These are phyloP conservation scores for Trametes cubensis DNA, from an alignment of 768 basidiomycete genomes.

Conservation along the genomic window DNA sequence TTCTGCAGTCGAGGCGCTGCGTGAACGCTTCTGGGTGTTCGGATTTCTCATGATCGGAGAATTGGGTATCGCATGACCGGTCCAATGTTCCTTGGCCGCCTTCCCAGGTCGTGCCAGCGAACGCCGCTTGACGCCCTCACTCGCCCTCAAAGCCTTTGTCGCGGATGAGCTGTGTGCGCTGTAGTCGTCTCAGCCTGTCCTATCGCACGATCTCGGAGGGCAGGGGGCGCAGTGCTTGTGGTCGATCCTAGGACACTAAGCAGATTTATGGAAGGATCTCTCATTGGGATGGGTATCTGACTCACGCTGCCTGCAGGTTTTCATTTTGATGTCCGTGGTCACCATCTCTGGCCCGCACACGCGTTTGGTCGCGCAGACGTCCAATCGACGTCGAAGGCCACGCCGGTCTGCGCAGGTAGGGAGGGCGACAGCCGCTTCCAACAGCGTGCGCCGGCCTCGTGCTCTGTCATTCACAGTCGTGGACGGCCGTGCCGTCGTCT, in stretches of 20 bases:
- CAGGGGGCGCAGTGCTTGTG: no score
- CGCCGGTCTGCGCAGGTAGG: conserved; percentile 22
- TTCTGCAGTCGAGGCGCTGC: conserved; percentile 17
- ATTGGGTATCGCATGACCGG: conserved; percentile 24
- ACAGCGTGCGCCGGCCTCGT: conserved; percentile 13
- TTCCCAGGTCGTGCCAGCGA: background rate
- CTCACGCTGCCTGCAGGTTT: conserved; percentile 24
- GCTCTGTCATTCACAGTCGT: conserved; percentile 7
- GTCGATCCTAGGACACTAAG: background rate
- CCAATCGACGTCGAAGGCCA: conserved; percentile 7
- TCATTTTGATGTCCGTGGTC: conserved; percentile 18
- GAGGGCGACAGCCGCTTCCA: conserved; percentile 14
- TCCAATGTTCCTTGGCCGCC: conserved; percentile 10
- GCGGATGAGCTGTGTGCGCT: background rate
- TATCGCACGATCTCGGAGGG: no score
- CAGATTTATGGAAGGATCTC: conserved; percentile 6
- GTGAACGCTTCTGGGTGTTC: conserved; percentile 21
- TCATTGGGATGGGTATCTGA: conserved; percentile 14
- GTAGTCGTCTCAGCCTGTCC: no score
- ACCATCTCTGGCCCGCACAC: conserved; percentile 11
- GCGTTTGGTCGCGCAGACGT: conserved; percentile 20
- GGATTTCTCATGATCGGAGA: conserved; percentile 27
- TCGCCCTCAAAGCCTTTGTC: background rate
- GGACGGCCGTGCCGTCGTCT: conserved; percentile 2
- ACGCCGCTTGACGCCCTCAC: conserved; percentile 4